Conservation (phyloP, 768 basidiomycete genomes). For the Tulasnella sp. region DNA sequence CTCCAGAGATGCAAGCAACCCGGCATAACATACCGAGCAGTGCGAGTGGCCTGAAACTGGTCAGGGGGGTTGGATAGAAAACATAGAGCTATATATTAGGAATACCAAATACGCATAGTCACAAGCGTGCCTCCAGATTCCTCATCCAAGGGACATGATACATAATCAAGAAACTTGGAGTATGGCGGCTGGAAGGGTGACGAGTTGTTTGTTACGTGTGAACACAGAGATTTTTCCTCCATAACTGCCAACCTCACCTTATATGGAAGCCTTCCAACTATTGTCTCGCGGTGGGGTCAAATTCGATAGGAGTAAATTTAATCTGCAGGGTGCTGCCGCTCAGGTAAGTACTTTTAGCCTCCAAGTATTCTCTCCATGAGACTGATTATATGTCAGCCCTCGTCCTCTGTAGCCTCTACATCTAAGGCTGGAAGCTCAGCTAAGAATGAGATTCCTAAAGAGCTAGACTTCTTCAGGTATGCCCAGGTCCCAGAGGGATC, state of each 20-base stretch:
- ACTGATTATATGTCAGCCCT: not conserved
- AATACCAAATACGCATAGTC: no score
- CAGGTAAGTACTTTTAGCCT: not conserved
- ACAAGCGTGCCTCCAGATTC: no score
- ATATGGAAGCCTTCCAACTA: slow-evolving; percentile 84
- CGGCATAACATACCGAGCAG: no score
- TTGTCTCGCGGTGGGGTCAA: slow-evolving; percentile 75
- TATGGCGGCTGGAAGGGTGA: no score
- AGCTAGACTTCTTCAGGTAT: slow-evolving; percentile 90
- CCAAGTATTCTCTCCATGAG: not conserved
- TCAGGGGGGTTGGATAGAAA: no score
- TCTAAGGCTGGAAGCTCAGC: slow-evolving; percentile 20
- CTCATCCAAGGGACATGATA: no score
- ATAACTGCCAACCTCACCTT: slow-evolving; percentile 66
- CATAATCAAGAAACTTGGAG: no score
- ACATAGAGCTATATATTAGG: no score
- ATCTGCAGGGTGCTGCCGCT: slow-evolving; percentile 69
- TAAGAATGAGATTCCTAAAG: slow-evolving; percentile 42
- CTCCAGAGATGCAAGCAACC: no score
- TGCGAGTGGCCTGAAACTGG: no score
- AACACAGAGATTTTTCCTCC: not conserved
- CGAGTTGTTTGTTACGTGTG: no score
- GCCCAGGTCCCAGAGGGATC: slow-evolving; percentile 43
- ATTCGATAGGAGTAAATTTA: slow-evolving; percentile 70
- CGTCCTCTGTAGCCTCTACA: not conserved